Evolutionary conservation across 1,139 yeast genomes (phyloP), one percentile per base, ranked within the genome.

Genomic region (Pichia norvegensis): DNA sequence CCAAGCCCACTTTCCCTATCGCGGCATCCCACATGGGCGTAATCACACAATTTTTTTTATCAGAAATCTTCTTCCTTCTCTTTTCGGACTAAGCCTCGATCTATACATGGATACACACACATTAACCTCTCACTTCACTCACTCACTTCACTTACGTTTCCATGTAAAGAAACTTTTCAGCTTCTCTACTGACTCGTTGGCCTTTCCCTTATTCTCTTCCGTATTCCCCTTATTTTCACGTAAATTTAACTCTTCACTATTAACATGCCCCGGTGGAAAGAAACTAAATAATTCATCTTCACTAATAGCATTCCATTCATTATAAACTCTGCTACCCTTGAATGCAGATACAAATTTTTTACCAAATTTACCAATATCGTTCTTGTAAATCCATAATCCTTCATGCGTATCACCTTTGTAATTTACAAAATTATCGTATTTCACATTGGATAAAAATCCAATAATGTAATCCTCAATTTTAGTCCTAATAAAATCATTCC

Each of bases 281-380:
- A 92, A 79, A 58, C 88, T 95, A 67, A 90, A 90, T 31, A 92
- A 70, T 57, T 90, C 90, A 59, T 86, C 95, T 61, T 90, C 97
- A 1, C 97, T 86, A 53, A 71, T 72, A 25, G 67, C 57, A 57
- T 84, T 73, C 76, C 95, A 92, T 8, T 87, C 73, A 41, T 73
- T 66, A 64, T 69, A 90, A 59, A 85, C 87, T 48, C 75, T 72
- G 0, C 95, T 80, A 5, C 20, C 16, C 52, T 70, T 72, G 95
- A 97, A 92, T 14, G 60, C 61, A 8, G 70, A 70, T 19, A 84
- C 71, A 72, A 83, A 92, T 23, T 68, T 64, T 20, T 55, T 50
- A 51, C 79, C 78, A 59, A 81, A 88, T 45, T 71, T 60, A 33
- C 64, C 65, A 16, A 76, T 58, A 16, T 80, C 79, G 46, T 70